Base-by-base conservation (phyloP, 768 basidiomycete species). In the Lactifluus volemus region DNA sequence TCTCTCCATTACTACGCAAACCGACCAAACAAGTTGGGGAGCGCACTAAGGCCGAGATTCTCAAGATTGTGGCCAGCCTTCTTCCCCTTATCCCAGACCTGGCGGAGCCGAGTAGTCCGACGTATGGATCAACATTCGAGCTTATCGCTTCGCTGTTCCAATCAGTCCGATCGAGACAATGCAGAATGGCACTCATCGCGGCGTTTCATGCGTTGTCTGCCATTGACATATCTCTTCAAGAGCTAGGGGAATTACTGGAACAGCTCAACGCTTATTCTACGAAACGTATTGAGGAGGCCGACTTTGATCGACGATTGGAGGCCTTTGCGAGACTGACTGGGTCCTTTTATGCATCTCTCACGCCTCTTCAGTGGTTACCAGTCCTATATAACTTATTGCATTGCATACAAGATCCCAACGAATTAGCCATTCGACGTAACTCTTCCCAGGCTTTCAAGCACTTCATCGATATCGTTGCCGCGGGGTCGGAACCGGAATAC, bases 361-460 rank as follows among this genome's bases (percentile, higher is more conserved):
- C 81, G 0, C 70, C 74, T 2, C 70, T 75, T 0, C 68, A 72
- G 32, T 98, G 96, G 97, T 70, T 88, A 29, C 89, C 93, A 1
- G 60, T 98, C 49, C 71, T 97, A 2, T 84, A 90, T 75, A 94
- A 92, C 71, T 81, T 86, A 74, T 76, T 98, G 12, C 81, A 84
- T 74, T 92, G 84, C 75, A 82, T 98, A 51, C 93, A 95, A 69
- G 94, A 98, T 70, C 82, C 88, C 0, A 84, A 85, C 12, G 97
- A 98, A 70, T 75, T 98, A 47, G 85, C 92, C 0, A 81, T 98
- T 49, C 81, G 96, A 21, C 89, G 81, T 57, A 93, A 85, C 67
- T 87, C 96, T 0, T 82, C 91, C 1, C 82, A 80, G 53, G 74
- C 86, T 0, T 77, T 98, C 68, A 84, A 86, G 49, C 83, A 84